Evolutionary conservation across 163 green algal genomes (phyloP).

Genomic region (Scenedesmus sp.): DNA sequence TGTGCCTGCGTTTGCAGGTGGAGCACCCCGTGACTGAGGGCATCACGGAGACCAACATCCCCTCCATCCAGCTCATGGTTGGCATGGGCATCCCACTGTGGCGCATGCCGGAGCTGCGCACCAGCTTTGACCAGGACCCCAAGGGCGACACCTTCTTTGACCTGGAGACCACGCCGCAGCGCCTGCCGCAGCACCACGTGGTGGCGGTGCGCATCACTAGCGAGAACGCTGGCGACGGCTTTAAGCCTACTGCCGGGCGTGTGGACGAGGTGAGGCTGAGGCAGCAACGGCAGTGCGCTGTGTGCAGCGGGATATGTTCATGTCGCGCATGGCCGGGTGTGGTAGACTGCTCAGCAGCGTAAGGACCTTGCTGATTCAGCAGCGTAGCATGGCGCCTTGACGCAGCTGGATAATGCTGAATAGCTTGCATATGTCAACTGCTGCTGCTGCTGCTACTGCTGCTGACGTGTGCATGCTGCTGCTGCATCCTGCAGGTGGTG

Average conservation of each 20-base stretch:
- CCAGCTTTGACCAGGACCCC: constrained; percentile 76
- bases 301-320: neutral
- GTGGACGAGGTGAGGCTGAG: constrained; percentile 92
- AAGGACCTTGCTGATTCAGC: neutral
- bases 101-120: constrained; percentile 89
- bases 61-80: constrained; percentile 88
- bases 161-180: constrained; percentile 78
- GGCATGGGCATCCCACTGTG: constrained; percentile 95
- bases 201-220: constrained; percentile 84
- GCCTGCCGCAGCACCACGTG: constrained; percentile 84
- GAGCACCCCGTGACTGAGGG: constrained; percentile 98
- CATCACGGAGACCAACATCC: constrained; percentile 97
- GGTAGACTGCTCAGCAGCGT: neutral
- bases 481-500: constrained; percentile 35
- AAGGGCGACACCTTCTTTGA: constrained; percentile 76
- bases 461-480: neutral
- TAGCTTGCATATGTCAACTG: too few species aligned
- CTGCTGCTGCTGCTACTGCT: neutral
- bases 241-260: constrained; percentile 96
- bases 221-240: constrained; percentile 81
- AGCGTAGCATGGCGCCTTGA: neutral
- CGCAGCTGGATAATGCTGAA: neutral
- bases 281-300: neutral
- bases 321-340: neutral
- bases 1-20: constrained; percentile 70